Conservation (phyloP, 305 asterid species). For the Fraxinus paxiana region DNA sequence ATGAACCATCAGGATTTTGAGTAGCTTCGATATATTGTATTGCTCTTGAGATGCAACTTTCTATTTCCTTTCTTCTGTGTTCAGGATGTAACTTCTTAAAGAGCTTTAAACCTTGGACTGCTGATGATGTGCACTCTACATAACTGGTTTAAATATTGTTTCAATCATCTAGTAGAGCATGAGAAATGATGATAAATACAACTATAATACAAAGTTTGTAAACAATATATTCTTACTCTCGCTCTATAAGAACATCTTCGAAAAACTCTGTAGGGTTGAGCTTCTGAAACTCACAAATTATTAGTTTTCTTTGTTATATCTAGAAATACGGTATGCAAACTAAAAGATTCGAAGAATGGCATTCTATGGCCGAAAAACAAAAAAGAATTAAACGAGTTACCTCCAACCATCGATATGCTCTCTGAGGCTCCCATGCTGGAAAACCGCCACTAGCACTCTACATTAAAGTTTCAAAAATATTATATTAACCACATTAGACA, state of each 20-base stretch:
- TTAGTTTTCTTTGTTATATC: not conserved
- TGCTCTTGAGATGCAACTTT: conserved; percentile 33
- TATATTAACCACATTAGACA: not conserved
- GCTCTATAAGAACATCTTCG: conserved; percentile 41
- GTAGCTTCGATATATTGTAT: conserved; percentile 29
- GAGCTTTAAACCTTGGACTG: conserved; percentile 35
- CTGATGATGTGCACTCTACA: conserved; percentile 57
- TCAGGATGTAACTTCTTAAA: conserved; percentile 37
- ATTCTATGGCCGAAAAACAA: not conserved
- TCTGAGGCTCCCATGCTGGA: conserved; percentile 59
- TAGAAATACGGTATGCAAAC: not conserved
- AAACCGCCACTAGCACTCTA: conserved; percentile 52
- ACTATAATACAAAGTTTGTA: not conserved
- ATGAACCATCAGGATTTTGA: conserved; percentile 58
- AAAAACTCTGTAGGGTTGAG: conserved; percentile 49
- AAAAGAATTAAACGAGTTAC: conserved; percentile 17
- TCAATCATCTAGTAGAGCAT: not conserved
- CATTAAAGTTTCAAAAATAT: not conserved
- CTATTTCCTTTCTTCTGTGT: conserved; percentile 40
- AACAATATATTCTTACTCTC: conserved; percentile 40
- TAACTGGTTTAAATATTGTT: conserved; percentile 26
- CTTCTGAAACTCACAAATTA: conserved; percentile 22
- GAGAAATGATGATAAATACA: not conserved
- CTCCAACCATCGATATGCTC: conserved; percentile 49
- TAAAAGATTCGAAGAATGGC: not conserved